Evolutionary conservation across 306 rosid genomes (phyloP).

Genomic region (Pterocarpus macrocarpus): DNA sequence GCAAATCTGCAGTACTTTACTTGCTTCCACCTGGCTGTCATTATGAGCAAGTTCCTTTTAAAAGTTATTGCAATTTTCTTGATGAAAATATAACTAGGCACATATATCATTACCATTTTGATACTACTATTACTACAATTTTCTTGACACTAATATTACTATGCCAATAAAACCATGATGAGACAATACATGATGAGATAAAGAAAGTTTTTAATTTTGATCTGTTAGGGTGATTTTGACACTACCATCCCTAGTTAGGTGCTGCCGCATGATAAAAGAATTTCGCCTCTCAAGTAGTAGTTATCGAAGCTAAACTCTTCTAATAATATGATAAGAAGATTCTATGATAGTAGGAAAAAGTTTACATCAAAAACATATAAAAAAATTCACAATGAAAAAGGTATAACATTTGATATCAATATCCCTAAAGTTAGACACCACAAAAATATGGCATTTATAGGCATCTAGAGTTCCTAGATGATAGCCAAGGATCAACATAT

Average conservation of each 20-base stretch:
- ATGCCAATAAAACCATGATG: not conserved
- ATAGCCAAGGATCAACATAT: conserved; percentile 21
- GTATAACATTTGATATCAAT: conserved; percentile 36
- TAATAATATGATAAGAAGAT: not conserved
- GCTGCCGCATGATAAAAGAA: conserved; percentile 1
- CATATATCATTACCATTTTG: not conserved
- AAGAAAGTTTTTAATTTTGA: not conserved
- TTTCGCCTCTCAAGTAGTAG: not conserved
- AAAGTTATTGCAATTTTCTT: not conserved
- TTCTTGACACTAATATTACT: not conserved
- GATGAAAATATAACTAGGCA: not conserved
- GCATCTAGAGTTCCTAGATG: not conserved
- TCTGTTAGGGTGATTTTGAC: not conserved
- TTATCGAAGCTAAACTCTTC: conserved; percentile 16
- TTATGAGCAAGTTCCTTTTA: not conserved
- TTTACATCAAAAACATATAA: not conserved
- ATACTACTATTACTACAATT: not conserved
- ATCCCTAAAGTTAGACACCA: conserved; percentile 40
- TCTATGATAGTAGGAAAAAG: not conserved
- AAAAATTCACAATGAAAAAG: conserved; percentile 24
- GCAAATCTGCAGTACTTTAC: not conserved
- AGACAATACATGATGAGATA: not conserved
- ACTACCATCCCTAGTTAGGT: conserved; percentile 22
- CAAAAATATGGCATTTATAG: conserved; percentile 41
- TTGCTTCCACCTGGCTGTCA: not conserved